Conservation (phyloP, 371 early-diverging fungal species). For the Apophysomyces variabilis region DNA sequence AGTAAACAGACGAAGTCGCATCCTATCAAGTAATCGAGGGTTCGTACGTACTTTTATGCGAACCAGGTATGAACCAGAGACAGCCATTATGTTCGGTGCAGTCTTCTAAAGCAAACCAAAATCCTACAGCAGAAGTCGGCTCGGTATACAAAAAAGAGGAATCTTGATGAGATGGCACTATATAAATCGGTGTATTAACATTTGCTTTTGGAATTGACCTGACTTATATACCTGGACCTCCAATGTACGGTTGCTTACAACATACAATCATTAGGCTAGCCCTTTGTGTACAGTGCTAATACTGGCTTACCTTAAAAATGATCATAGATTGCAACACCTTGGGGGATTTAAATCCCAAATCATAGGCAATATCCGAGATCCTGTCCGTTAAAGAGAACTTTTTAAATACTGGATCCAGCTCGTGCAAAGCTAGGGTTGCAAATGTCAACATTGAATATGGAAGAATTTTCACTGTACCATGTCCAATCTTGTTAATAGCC, state of each 20-base stretch:
- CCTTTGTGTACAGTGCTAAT: not conserved
- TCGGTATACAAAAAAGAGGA: conserved; percentile 91
- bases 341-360: conserved; percentile 75
- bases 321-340: conserved; percentile 90
- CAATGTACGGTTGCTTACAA: conserved; percentile 73
- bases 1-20: too few relatives aligned
- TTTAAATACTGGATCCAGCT: conserved; percentile 73
- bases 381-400: conserved; percentile 61
- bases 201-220: not conserved
- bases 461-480: conserved; percentile 57
- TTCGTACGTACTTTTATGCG: conserved; percentile 69
- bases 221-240: conserved; percentile 57
- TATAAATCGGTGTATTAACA: conserved; percentile 1
- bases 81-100: conserved; percentile 90
- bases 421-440: conserved; percentile 66
- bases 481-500: conserved; percentile 94
- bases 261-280: not conserved
- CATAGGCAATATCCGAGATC: conserved; percentile 60
- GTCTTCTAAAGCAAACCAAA: conserved; percentile 95
- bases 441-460: not conserved
- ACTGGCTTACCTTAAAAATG: conserved; percentile 74
- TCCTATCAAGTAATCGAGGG: too few relatives aligned
- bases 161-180: conserved; percentile 84
- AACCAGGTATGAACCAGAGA: conserved; percentile 85
- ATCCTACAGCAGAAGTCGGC: conserved; percentile 84